These are phyloP conservation scores for Pseudogymnoascus sp. DNA, from an alignment of 2,329 filamentous ascomycete genomes.

Conservation along the genomic window DNA sequence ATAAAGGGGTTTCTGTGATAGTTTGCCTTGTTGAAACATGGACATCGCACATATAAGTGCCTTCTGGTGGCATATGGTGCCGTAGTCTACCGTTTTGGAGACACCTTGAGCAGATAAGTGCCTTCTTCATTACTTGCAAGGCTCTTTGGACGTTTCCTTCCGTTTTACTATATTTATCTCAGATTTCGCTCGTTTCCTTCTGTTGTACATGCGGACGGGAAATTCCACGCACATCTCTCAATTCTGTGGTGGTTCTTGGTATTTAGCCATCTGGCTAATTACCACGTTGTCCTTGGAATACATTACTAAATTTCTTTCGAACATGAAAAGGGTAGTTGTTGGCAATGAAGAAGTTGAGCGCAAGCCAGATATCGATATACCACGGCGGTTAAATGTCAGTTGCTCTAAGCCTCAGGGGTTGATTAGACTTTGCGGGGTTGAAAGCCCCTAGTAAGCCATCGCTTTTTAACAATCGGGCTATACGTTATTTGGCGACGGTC, in stretches of 20 bases:
- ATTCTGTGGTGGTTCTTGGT: neutral
- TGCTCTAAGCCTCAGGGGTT: neutral
- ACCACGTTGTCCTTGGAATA: neutral
- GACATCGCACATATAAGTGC: neutral
- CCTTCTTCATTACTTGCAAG: neutral
- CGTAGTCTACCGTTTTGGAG: neutral
- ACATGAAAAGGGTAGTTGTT: neutral
- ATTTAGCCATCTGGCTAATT: slow-evolving; percentile 8
- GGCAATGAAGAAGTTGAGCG: neutral
- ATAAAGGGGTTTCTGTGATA: neutral
- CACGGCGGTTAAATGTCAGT: neutral
- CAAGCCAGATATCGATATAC: neutral
- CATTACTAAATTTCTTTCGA: too few species aligned
- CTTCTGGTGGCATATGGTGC: neutral
- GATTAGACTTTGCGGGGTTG: slow-evolving; percentile 9
- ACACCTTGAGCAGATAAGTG: neutral
- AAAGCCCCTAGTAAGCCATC: neutral
- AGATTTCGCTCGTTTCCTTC: neutral
- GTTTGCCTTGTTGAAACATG: neutral
- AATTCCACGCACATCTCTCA: neutral
- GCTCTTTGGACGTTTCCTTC: neutral
- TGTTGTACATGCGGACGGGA: neutral
- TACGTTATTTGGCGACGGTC: neutral
- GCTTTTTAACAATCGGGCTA: neutral
- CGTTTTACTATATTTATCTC: neutral